Percentiles rank a stretch among this genome's conserved stretches.
Evolutionary conservation across 768 basidiomycete species (phyloP).

Genomic region (Phanerochaete carnosa): DNA sequence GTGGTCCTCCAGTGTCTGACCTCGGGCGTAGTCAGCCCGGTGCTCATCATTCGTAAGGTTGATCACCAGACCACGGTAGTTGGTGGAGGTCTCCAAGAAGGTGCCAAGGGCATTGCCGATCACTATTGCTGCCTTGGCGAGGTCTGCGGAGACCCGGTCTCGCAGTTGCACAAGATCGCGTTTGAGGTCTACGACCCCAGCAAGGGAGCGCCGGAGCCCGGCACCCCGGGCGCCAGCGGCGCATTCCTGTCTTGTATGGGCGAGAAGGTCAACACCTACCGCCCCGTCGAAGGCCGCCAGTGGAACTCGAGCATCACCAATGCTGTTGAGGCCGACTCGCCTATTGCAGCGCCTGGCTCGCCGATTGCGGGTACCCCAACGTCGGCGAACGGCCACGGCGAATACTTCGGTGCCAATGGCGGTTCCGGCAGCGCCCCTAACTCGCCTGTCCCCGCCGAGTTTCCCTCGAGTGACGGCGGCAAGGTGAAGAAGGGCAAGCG

Average conservation of each 20-base stretch:
- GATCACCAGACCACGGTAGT: slow-evolving; percentile 88
- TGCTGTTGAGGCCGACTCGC: slow-evolving; percentile 31
- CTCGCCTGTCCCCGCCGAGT: slow-evolving; percentile 65
- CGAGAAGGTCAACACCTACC: slow-evolving; percentile 90
- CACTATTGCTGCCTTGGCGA: slow-evolving; percentile 83
- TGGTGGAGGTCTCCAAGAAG: slow-evolving; percentile 87
- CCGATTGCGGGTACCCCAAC: slow-evolving; percentile 60
- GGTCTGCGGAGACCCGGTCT: slow-evolving; percentile 90
- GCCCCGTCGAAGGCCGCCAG: slow-evolving; percentile 76
- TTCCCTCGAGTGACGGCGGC: slow-evolving; percentile 78
- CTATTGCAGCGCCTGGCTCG: slow-evolving; percentile 58
- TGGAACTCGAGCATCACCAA: slow-evolving; percentile 48
- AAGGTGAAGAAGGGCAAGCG: slow-evolving; percentile 80
- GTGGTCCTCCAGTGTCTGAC: slow-evolving; percentile 93
- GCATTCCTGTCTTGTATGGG: slow-evolving; percentile 90
- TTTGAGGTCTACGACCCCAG: slow-evolving; percentile 83
- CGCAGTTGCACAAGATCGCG: slow-evolving; percentile 93
- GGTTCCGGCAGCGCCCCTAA: slow-evolving; percentile 63
- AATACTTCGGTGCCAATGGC: slow-evolving; percentile 60
- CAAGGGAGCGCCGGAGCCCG: slow-evolving; percentile 69
- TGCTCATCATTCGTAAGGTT: slow-evolving; percentile 91
- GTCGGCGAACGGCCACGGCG: slow-evolving; percentile 38
- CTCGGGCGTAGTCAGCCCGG: slow-evolving; percentile 90
- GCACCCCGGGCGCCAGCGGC: slow-evolving; percentile 74
- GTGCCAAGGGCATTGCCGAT: slow-evolving; percentile 80